Base-by-base conservation (phyloP, 2,329 filamentous ascomycete genomes). In the Alternaria postmessia region DNA sequence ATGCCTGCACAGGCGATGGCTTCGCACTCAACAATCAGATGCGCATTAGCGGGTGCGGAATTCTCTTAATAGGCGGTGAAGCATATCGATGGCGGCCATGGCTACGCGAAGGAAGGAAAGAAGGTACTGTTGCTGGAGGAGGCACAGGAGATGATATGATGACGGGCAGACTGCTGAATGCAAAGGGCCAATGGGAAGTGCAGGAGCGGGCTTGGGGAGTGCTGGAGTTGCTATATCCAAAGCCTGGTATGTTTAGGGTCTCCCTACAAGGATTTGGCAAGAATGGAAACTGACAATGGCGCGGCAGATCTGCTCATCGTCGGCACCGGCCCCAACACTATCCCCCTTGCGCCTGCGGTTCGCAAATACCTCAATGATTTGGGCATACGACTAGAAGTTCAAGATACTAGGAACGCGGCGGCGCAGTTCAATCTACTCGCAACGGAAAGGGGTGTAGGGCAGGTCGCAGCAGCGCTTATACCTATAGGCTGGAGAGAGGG, bases 371-470 rank as follows among this genome's bases (percentile, higher is more conserved):
- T 99, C 57, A 90, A 89, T 63, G 85, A 87, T 30, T 79, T 98
- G 42, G 95, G 95, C 0, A 91, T 98, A 68, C 85, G 92, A 58
- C 84, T 98, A 5, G 95, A 99, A 73, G 85, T 97, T 4, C 86
- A 94, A 73, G 95, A 98, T 80, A 98, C 95, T 32, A 85, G 93
- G 64, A 98, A 98, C 79, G 95, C 95, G 8, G 92, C 94, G 1
- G 91, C 94, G 34, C 93, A 97, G 77, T 99, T 95, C 79, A 99
- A 99, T 75, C 77, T 99, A 72, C 81, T 99, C 55, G 94, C 93
- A n/a, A 98, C 93, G 18, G 95, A 99, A 81, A 84, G 95, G 52
- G 94, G 95, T 1, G 88, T 95, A 6, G 85, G 88, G 20, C 90
- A 94, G 71, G 89, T 98, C 63, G 94, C 93, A 28, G 94, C 93